Base-by-base conservation (phyloP, 768 basidiomycete genomes). In the Termitomyces sp. region DNA sequence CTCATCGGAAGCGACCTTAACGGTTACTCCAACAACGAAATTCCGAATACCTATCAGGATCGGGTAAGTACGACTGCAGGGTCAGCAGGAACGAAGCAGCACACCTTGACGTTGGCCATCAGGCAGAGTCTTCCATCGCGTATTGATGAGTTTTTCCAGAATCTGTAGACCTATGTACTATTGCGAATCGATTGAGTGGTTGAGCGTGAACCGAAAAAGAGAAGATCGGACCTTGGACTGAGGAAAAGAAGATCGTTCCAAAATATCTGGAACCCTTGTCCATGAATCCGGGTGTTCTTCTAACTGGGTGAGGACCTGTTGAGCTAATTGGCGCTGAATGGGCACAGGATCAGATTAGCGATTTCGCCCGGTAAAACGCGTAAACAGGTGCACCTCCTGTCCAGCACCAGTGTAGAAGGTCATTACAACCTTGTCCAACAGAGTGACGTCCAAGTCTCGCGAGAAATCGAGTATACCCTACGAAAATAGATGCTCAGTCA, bases 151-250 rank as follows among this genome's bases (percentile, higher is more conserved):
- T 74, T 89, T 98, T 74, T 98, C 97, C 36, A 99, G 79, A 69
- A 99, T 96, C 74, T 98, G 95, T 54, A 98, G 78, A 43, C 93
- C 96, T 69, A 99, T 94, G 72, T 92, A 98, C 95, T 98, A 58
- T 33, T 10, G 40, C 20, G 9, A 8, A 44, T 32, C 49, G 28
- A 40, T 49, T 56, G 22, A 62, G 43, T 49, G 46, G 33, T 20
- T 22, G 38, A 14, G 22, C 50, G 53, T 32, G 16, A 20, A 38
- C n/a, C n/a, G 45, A 47, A 22, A 54, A 60, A 58, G 54, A 30
- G 50, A 38, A 43, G 30, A 55, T 55, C 64, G 49, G 44, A 89
- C 91, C 80, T 93, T 98, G 67, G 86, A 84, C 74, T 98, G 95
- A 28, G 88, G 85, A 70, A 88, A 94, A 11, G 80, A 77, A 1